Conservation (phyloP, 768 basidiomycete species). For the Mycena albidolilacea region DNA sequence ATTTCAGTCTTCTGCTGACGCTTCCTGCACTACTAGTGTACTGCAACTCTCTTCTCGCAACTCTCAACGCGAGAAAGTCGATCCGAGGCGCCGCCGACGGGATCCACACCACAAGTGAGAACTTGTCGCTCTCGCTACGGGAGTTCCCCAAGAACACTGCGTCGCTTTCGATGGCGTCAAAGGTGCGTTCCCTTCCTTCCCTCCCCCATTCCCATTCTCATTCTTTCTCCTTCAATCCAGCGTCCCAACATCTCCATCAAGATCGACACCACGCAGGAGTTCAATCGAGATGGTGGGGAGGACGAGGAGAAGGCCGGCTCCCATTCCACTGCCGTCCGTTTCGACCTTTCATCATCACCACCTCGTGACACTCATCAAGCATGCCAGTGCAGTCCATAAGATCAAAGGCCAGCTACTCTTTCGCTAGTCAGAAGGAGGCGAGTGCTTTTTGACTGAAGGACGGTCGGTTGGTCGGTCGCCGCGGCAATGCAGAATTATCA, state of each 20-base stretch:
- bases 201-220: neutral
- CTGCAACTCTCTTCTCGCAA: conserved; percentile 73
- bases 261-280: conserved; percentile 69
- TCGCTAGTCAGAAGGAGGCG: conserved; percentile 3
- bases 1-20: conserved; percentile 9
- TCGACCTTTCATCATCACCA: conserved; percentile 37
- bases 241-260: conserved; percentile 68
- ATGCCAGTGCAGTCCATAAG: conserved; percentile 37
- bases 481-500: neutral
- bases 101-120: conserved; percentile 58
- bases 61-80: conserved; percentile 68
- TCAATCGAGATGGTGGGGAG: conserved; percentile 57
- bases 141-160: conserved; percentile 53
- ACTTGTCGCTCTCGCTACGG: conserved; percentile 55
- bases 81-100: conserved; percentile 58
- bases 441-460: conserved; percentile 29
- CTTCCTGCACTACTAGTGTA: conserved; percentile 58
- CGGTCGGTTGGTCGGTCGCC: neutral
- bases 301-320: conserved; percentile 43
- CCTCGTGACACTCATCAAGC: conserved; percentile 35
- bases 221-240: conserved; percentile 37
- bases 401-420: conserved; percentile 36
- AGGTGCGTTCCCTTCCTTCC: conserved; percentile 42
- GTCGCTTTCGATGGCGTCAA: conserved; percentile 46
- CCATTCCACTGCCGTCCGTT: conserved; percentile 39